Percentiles rank a stretch among this genome's conserved stretches.
phyloP scores from a whole-genome alignment of 2,329 filamentous ascomycete species.

The Scedosporium boydii region DNA sequence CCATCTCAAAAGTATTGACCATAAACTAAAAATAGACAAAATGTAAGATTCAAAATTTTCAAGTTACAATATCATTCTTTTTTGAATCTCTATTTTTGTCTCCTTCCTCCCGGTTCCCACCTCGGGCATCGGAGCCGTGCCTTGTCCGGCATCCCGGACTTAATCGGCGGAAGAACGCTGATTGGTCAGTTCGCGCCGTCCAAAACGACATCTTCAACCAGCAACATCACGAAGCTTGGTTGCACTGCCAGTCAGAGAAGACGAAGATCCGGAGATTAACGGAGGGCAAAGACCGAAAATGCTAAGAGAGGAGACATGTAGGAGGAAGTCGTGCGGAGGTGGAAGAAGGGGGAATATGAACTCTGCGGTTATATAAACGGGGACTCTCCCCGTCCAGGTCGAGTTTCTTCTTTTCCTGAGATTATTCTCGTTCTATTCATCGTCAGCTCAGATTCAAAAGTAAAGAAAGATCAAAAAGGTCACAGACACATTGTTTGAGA shows the following conservation, averaged over 20 bases:
- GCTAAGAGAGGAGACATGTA: too few relatives aligned
- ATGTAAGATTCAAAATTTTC: too few relatives aligned
- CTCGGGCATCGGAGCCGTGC: not conserved
- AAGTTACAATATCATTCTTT: not conserved
- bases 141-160: not conserved
- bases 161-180: not conserved
- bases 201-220: not conserved
- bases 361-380: too few relatives aligned
- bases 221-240: not conserved
- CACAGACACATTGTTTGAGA: not conserved
- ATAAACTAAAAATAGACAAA: too few relatives aligned
- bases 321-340: not conserved
- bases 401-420: not conserved
- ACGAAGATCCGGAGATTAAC: too few relatives aligned
- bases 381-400: too few relatives aligned
- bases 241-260: not conserved
- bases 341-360: too few relatives aligned
- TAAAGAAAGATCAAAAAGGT: not conserved
- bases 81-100: not conserved
- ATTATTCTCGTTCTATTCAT: not conserved
- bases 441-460: not conserved
- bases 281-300: too few relatives aligned
- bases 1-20: too few relatives aligned
- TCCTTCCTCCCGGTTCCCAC: not conserved
- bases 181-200: not conserved